Percentiles rank a stretch among this genome's conserved stretches.
phyloP scores from a whole-genome alignment of 129 eudicot genomes.

The Apium graveolens region DNA sequence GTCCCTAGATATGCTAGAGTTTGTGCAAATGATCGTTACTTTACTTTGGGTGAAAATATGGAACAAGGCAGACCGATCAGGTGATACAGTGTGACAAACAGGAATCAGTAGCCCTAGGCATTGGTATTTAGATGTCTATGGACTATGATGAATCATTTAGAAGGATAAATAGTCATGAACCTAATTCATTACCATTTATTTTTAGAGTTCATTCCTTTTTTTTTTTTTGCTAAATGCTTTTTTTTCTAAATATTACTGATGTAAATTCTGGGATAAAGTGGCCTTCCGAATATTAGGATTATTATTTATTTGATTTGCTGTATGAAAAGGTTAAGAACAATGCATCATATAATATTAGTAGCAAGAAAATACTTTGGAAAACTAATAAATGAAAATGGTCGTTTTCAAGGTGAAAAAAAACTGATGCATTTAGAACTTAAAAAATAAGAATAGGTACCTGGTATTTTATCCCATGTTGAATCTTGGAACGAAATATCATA shows the following conservation, averaged over 20 bases:
- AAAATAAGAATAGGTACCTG: conserved; percentile 36
- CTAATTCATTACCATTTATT: not conserved
- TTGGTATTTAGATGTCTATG: not conserved
- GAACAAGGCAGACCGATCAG: not conserved
- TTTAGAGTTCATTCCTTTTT: not conserved
- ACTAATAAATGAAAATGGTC: not conserved
- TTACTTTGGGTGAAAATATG: not conserved
- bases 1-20: not conserved
- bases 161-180: not conserved
- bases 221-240: no score
- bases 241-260: not conserved
- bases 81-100: not conserved
- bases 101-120: not conserved
- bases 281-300: not conserved
- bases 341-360: not conserved
- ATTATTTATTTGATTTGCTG: not conserved
- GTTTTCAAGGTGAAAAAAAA: not conserved
- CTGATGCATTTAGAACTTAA: not conserved
- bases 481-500: conserved; percentile 55
- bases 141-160: not conserved
- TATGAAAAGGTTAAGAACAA: not conserved
- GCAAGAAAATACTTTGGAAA: not conserved
- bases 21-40: not conserved
- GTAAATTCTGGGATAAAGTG: not conserved
- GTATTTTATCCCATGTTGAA: conserved; percentile 72